A percentile compares a stretch with the other conserved stretches of the same genome.
phyloP scores from a whole-genome alignment of 2,329 filamentous ascomycete species.

The Colletotrichum australisinense region DNA sequence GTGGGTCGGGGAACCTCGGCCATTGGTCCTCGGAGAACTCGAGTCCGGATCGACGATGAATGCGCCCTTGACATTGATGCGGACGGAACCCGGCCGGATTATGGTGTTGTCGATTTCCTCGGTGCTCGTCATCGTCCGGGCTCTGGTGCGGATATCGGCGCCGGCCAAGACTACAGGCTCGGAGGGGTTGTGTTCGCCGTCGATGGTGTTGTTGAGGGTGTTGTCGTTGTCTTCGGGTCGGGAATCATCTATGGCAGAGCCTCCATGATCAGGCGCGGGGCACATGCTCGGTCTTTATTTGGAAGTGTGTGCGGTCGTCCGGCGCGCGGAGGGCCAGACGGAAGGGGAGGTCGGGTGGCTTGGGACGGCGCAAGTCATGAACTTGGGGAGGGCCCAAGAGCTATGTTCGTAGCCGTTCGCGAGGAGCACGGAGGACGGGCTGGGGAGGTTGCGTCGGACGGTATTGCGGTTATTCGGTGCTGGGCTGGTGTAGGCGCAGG shows the following conservation, averaged over 20 bases:
- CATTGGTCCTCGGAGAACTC: conserved; percentile 60
- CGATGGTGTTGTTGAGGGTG: not conserved
- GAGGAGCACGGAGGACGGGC: conserved; percentile 22
- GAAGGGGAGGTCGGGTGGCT: conserved; percentile 8
- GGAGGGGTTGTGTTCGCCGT: not conserved
- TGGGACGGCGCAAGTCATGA: conserved; percentile 23
- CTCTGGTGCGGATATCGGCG: conserved; percentile 26
- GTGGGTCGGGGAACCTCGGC: conserved; percentile 59
- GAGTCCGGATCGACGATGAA: conserved; percentile 92
- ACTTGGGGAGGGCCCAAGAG: conserved; percentile 29
- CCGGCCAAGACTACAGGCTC: conserved; percentile 19
- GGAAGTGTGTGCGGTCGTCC: conserved; percentile 1
- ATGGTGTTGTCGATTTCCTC: conserved; percentile 72
- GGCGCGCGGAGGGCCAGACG: conserved; percentile 20
- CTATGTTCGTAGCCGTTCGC: conserved; percentile 10
- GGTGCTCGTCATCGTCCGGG: conserved; percentile 57
- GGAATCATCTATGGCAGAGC: conserved; percentile 28
- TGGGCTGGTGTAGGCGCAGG: conserved; percentile 13
- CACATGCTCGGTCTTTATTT: conserved; percentile 35
- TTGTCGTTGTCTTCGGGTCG: conserved; percentile 21
- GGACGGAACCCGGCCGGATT: conserved; percentile 76
- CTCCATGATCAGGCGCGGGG: conserved; percentile 32
- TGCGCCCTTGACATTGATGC: conserved; percentile 96
- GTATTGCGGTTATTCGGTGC: not conserved
- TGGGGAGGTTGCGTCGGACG: conserved; percentile 21